phyloP scores from a whole-genome alignment of 441 rosid species.

The Arabidopsis lyrata region DNA sequence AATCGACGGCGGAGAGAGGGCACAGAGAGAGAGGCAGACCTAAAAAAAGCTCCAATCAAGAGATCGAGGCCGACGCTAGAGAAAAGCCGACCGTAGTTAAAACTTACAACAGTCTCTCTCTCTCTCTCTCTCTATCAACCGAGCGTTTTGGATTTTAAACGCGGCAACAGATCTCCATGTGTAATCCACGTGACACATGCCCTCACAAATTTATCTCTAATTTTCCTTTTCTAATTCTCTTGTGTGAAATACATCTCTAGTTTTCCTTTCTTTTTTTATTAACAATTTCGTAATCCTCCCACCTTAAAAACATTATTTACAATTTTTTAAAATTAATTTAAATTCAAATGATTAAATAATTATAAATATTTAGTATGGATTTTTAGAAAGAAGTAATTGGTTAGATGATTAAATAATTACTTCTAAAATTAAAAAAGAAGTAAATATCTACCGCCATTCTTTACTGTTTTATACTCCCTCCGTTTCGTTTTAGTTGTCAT shows the following conservation, averaged over 20 bases:
- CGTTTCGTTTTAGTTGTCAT: too few species aligned
- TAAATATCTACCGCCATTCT: background rate
- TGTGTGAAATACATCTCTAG: background rate
- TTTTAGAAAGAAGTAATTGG: background rate
- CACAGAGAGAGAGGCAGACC: background rate
- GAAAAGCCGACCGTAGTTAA: constrained; percentile 36
- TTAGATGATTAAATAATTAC: too few species aligned
- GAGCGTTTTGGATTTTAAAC: constrained; percentile 45
- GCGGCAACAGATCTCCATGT: constrained; percentile 47
- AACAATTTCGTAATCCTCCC: background rate
- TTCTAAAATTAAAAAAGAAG: too few species aligned
- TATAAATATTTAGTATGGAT: background rate
- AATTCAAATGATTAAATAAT: background rate
- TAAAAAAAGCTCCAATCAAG: background rate
- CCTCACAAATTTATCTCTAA: constrained; percentile 4
- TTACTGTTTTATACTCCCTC: too few species aligned
- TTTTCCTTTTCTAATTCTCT: background rate
- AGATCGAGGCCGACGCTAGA: constrained; percentile 43
- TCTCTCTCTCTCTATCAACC: background rate
- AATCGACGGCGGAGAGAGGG: constrained; percentile 22
- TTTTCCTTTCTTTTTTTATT: background rate
- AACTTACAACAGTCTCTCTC: constrained; percentile 26
- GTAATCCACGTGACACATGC: constrained; percentile 41
- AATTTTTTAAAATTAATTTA: too few species aligned
- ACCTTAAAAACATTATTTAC: background rate